These are phyloP conservation scores for Chlorella sp. DNA, from an alignment of 139 green algal species.

Conservation along the genomic window DNA sequence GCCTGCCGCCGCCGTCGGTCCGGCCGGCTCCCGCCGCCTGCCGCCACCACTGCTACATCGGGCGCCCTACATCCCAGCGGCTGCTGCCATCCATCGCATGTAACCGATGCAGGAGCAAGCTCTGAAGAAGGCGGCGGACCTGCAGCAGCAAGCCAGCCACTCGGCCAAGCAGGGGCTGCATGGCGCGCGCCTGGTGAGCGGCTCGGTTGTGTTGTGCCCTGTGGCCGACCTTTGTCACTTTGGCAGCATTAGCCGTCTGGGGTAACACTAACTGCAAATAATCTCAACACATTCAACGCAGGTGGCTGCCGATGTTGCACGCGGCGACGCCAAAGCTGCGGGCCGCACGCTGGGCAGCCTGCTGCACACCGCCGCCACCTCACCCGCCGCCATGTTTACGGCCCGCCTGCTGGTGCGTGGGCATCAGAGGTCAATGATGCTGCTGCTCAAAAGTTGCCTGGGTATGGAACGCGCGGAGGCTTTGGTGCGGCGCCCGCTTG, in stretches of 20 bases:
- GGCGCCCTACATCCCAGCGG: too few relatives aligned
- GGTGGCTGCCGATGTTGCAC: constrained; percentile 5
- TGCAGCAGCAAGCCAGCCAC: constrained; percentile 8
- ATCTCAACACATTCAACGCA: too few relatives aligned
- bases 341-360: neutral
- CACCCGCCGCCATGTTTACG: neutral
- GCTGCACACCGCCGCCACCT: neutral
- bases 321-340: neutral
- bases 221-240: too few relatives aligned
- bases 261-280: too few relatives aligned
- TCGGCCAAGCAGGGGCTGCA: constrained; percentile 23
- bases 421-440: neutral
- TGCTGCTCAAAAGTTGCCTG: too few relatives aligned
- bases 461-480: too few relatives aligned
- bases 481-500: too few relatives aligned
- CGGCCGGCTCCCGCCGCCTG: neutral
- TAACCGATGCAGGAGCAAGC: constrained; percentile 14
- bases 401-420: constrained; percentile 18
- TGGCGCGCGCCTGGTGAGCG: neutral
- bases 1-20: neutral
- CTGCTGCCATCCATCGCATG: neutral
- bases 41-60: neutral
- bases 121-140: neutral
- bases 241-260: too few relatives aligned
- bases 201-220: too few relatives aligned